Base-by-base conservation (phyloP, 1,139 yeast species). In the Protomyces macrosporus region DNA sequence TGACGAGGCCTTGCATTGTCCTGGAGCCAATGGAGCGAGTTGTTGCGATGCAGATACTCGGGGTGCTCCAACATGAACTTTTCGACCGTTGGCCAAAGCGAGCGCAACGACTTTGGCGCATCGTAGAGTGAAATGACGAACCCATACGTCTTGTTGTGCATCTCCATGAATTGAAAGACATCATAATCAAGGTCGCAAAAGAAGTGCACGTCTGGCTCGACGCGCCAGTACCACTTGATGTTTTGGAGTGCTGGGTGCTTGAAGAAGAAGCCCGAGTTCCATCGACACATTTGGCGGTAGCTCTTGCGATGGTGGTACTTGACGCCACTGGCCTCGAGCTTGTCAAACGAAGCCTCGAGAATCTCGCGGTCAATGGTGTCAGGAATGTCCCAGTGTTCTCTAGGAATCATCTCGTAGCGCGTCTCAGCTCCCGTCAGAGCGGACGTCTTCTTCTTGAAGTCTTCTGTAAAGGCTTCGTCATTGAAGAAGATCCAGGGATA, bases 141-240 rank as follows among this genome's bases (percentile, higher is more conserved):
- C 14, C 56, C 61, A 14, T 90, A 90, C 66, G 79, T 82, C 77
- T 87, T 85, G 67, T 82, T 78, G 74, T 88, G 86, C 67, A 84
- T 88, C 68, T 83, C 82, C 95, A 90, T 86, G 76, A 82, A 87
- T 75, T 84, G 84, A 80, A 90, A 90, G 53, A 88, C 80, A 75
- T 90, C 96, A 72, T 88, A 87, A 72, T 86, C 85, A 69, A 90
- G 79, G 73, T 89, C 93, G 78, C 96, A 90, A 74, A 77, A 86
- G 66, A 90, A 79, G 70, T 82, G 80, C 72, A 88, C 84, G 72
- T 87, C 93, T 36, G 97, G 96, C 76, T 90, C 97, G 66, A 90
- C 96, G 76, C 97, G 85, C 97, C 97, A 90, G 79, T 90, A 90
- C 78, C 85, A 90, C 69, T 87, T 89, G 74, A 86, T 90, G 51